Base-by-base conservation (phyloP, 2,329 filamentous ascomycete species). In the Colletotrichum sp. region DNA sequence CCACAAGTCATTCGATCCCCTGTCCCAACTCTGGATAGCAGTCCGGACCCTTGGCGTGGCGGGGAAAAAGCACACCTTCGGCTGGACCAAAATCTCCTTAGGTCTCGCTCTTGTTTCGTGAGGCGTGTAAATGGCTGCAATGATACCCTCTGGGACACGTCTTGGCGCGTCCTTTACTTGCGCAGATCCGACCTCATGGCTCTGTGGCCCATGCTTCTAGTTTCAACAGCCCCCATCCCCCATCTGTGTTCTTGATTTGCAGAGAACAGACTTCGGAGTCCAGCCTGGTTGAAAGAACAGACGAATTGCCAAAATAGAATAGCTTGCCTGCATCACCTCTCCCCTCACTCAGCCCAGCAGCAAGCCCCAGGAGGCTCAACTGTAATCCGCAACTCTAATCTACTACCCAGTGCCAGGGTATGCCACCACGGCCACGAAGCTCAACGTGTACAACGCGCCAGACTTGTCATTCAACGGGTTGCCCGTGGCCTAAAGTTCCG, bases 31-130 rank as follows among this genome's bases (percentile, higher is more conserved):
- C 21, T 39, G 15, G 26, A 67, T 6, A 55, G 28, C 26, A 39
- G 52, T 63, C 55, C 55, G 69, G 21, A 34, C 24, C 26, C 34
- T 65, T 65, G 43, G 34, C 43, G 8, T 74, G 39, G 57, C 28
- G n/a, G 24, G 26, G 61, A 6, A 32, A 61, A 67, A 67, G 39
- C n/a, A 34, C 34, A 32, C 30, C 43, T 43, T 34, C 36, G 69
- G 70, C 70, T 52, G 65, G 21, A 60, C 18, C 57, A 68, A 32
- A 67, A 43, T 75, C 57, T 73, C 28, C 61, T 32, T 21, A 52
- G 71, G 70, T 74, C 74, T 74, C 70, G 74, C 30, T 69, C 43
- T 55, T 52, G 74, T 76, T 76, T 76, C 74, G 74, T 21, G 57
- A 66, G 36, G 70, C 32, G 55, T 74, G 60, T 39, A 18, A 15